These are phyloP conservation scores for Dactylella cylindrospora DNA, from an alignment of 2,329 filamentous ascomycete species.

Conservation along the genomic window DNA sequence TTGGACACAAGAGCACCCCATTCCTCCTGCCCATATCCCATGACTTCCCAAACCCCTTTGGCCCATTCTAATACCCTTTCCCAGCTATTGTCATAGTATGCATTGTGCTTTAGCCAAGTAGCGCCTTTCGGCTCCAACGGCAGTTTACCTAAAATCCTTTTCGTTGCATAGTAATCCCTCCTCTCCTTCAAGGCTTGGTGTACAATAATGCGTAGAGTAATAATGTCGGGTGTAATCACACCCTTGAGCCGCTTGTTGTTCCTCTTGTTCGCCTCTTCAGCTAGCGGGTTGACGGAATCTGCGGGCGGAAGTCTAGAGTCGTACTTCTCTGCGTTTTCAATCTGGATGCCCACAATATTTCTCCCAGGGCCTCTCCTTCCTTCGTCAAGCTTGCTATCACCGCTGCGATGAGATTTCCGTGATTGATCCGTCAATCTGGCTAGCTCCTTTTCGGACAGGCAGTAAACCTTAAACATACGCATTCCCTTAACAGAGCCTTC, in stretches of 20 bases:
- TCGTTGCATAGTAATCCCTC: conserved; percentile 27
- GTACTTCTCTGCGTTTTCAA: not conserved
- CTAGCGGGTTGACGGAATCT: not conserved
- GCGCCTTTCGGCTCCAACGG: conserved; percentile 11
- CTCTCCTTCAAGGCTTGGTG: conserved; percentile 34
- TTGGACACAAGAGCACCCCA: conserved; percentile 14
- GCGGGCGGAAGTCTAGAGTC: not conserved
- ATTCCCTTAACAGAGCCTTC: conserved; percentile 38
- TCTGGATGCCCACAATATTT: conserved; percentile 2
- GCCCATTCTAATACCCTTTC: conserved; percentile 27
- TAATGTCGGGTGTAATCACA: conserved; percentile 16
- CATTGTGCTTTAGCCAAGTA: conserved; percentile 29
- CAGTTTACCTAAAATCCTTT: conserved; percentile 16
- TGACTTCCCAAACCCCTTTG: conserved; percentile 15
- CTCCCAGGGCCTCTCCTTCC: not conserved
- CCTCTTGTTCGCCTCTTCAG: conserved; percentile 9
- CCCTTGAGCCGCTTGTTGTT: conserved; percentile 8
- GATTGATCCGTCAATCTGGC: conserved; percentile 21
- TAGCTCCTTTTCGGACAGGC: conserved; percentile 19
- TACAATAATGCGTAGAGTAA: conserved; percentile 20
- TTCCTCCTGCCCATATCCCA: conserved; percentile 32
- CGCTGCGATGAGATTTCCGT: conserved; percentile 32
- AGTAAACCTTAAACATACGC: conserved; percentile 42
- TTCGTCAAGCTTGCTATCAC: conserved; percentile 17
- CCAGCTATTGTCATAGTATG: conserved; percentile 35